Evolutionary conservation across 169 alveolate genomes (phyloP).

Genomic region (Theileria sp.): DNA sequence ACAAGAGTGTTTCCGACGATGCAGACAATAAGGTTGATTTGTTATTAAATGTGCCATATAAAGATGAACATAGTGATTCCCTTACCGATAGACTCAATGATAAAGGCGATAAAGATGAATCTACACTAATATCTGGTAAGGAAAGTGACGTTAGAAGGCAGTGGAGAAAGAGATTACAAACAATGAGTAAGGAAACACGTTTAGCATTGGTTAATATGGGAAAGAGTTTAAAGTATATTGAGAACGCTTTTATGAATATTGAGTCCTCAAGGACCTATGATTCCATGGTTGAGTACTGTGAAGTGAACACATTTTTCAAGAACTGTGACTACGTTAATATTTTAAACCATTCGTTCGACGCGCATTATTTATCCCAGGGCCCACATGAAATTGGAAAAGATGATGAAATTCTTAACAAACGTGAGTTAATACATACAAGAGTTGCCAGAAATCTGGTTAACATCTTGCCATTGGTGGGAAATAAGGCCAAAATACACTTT

Average conservation of each 20-base stretch:
- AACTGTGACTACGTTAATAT: slow-evolving; percentile 25
- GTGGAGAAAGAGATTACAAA: slow-evolving; percentile 69
- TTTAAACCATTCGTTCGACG: slow-evolving; percentile 66
- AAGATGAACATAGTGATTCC: background rate
- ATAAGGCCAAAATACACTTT: slow-evolving; percentile 66
- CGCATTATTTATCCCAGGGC: slow-evolving; percentile 27
- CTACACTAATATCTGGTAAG: slow-evolving; percentile 9
- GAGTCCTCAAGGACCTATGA: slow-evolving; percentile 60
- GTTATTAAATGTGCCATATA: background rate
- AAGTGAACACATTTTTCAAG: slow-evolving; percentile 48
- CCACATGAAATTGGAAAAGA: slow-evolving; percentile 57
- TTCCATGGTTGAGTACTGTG: slow-evolving; percentile 61
- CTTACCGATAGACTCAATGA: background rate
- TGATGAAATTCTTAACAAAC: slow-evolving; percentile 23
- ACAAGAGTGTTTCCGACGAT: slow-evolving; percentile 14
- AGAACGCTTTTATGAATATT: slow-evolving; percentile 26
- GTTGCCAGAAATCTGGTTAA: slow-evolving; percentile 72
- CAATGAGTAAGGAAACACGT: slow-evolving; percentile 70
- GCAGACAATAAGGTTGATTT: slow-evolving; percentile 27
- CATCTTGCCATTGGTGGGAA: slow-evolving; percentile 77
- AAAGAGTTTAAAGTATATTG: slow-evolving; percentile 46
- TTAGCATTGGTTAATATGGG: slow-evolving; percentile 77
- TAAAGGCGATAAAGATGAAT: slow-evolving; percentile 20
- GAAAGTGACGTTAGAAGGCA: slow-evolving; percentile 55
- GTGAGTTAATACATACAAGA: slow-evolving; percentile 70